phyloP scores from a whole-genome alignment of 2,329 filamentous ascomycete genomes.

The Pseudodiploospora longispora region DNA sequence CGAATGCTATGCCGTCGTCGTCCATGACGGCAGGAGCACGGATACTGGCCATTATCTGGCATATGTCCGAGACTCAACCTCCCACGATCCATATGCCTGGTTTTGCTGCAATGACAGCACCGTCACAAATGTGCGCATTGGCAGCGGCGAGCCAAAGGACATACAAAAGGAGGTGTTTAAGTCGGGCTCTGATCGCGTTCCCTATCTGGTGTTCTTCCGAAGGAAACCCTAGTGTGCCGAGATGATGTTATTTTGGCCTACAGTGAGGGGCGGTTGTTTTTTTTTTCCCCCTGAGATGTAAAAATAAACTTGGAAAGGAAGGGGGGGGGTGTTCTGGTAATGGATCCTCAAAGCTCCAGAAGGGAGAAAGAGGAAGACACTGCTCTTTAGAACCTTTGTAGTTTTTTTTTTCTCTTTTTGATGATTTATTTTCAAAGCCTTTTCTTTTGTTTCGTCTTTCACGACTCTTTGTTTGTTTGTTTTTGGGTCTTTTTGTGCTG shows the following conservation, averaged over 20 bases:
- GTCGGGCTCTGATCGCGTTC: conserved; percentile 28
- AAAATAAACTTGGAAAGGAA: neutral
- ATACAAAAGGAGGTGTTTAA: conserved; percentile 31
- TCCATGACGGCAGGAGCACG: conserved; percentile 62
- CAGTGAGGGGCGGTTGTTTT: neutral
- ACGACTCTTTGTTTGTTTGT: neutral
- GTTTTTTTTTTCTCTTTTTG: neutral
- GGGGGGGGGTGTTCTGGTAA: neutral
- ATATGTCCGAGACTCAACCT: conserved; percentile 52
- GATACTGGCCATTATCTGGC: conserved; percentile 74
- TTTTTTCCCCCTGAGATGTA: neutral
- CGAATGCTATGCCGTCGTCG: conserved; percentile 77
- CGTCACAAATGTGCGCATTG: conserved; percentile 35
- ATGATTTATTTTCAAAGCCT: too few relatives aligned
- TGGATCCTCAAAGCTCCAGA: too few relatives aligned
- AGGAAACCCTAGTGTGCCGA: conserved; percentile 20
- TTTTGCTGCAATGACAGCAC: conserved; percentile 39
- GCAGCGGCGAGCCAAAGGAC: conserved; percentile 25
- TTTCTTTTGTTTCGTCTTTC: neutral
- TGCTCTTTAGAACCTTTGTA: neutral
- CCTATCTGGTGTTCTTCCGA: conserved; percentile 40
- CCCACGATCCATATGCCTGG: conserved; percentile 37
- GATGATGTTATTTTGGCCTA: neutral
- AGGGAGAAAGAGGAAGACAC: too few relatives aligned
- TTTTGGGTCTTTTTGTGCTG: neutral